phyloP scores from a whole-genome alignment of 2,329 filamentous ascomycete species.

The Tolypocladium pustulatum region DNA sequence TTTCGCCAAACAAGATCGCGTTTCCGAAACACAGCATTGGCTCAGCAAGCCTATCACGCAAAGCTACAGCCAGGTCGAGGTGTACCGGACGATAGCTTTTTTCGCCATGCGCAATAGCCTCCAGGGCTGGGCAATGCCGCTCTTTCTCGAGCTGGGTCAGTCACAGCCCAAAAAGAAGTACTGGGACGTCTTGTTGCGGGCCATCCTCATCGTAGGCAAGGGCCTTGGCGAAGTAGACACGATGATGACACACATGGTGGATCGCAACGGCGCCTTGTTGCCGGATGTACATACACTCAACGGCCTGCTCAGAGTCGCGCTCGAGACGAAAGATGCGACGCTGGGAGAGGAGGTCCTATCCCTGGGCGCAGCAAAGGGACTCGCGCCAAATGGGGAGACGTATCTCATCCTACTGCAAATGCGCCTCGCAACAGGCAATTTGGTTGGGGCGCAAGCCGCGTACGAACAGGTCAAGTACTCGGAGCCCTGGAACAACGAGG shows the following conservation, averaged over 20 bases:
- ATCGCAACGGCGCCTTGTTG: constrained; percentile 36
- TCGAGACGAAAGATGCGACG: constrained; percentile 57
- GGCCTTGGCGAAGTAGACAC: constrained; percentile 38
- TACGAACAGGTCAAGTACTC: constrained; percentile 38
- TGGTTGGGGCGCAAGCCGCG: constrained; percentile 56
- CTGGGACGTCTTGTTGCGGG: constrained; percentile 68
- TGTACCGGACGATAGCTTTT: constrained; percentile 19
- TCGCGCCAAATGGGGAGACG: constrained; percentile 59
- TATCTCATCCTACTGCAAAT: constrained; percentile 68
- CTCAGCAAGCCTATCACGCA: constrained; percentile 44
- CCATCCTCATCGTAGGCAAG: constrained; percentile 57
- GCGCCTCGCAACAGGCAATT: constrained; percentile 60
- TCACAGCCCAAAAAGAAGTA: constrained; percentile 38
- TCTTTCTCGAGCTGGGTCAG: constrained; percentile 45
- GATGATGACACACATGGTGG: constrained; percentile 65
- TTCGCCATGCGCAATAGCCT: constrained; percentile 51
- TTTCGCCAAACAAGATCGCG: constrained; percentile 46
- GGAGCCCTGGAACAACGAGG: constrained; percentile 27
- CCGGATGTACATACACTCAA: constrained; percentile 70
- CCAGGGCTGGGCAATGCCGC: constrained; percentile 48
- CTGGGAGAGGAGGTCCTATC: constrained; percentile 64
- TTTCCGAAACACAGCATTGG: constrained; percentile 56
- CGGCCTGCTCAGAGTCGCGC: constrained; percentile 60
- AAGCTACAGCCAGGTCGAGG: constrained; percentile 8
- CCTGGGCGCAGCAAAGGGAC: constrained; percentile 52